These are phyloP conservation scores for Colletotrichum phormii DNA, from an alignment of 2,329 filamentous ascomycete species.

Conservation along the genomic window DNA sequence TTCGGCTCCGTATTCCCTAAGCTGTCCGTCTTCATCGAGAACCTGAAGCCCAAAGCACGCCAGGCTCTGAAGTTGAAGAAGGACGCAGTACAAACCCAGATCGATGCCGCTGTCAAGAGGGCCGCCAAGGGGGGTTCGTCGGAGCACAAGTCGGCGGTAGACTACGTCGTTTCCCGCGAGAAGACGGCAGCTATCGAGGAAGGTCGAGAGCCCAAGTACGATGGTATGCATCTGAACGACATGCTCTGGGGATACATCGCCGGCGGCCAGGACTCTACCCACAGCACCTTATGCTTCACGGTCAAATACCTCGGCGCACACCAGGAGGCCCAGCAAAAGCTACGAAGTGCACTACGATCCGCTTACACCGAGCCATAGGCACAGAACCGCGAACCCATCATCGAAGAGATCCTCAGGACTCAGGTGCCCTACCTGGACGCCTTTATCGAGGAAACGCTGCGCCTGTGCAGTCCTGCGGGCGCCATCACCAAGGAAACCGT, in stretches of 20 bases:
- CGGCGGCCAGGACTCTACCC: slow-evolving; percentile 43
- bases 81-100: background rate
- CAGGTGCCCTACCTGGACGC: slow-evolving; percentile 46
- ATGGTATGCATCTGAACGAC: background rate
- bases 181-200: background rate
- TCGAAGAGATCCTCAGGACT: slow-evolving; percentile 39
- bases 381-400: slow-evolving; percentile 39
- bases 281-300: slow-evolving; percentile 40
- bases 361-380: slow-evolving; percentile 38
- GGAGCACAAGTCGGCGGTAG: background rate
- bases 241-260: slow-evolving; percentile 40
- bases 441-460: slow-evolving; percentile 46
- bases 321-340: slow-evolving; percentile 40
- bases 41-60: background rate
- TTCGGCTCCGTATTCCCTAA: background rate
- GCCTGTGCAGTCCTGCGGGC: slow-evolving; percentile 32
- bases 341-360: slow-evolving; percentile 42
- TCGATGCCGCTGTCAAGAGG: background rate
- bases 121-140: background rate
- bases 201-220: background rate
- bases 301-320: slow-evolving; percentile 42
- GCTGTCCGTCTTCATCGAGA: background rate
- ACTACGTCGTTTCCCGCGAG: slow-evolving; percentile 5
- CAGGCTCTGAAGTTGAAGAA: background rate
- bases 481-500: slow-evolving; percentile 4